Base-by-base conservation (phyloP, 148 eudicot species). In the Cornus kousa region DNA sequence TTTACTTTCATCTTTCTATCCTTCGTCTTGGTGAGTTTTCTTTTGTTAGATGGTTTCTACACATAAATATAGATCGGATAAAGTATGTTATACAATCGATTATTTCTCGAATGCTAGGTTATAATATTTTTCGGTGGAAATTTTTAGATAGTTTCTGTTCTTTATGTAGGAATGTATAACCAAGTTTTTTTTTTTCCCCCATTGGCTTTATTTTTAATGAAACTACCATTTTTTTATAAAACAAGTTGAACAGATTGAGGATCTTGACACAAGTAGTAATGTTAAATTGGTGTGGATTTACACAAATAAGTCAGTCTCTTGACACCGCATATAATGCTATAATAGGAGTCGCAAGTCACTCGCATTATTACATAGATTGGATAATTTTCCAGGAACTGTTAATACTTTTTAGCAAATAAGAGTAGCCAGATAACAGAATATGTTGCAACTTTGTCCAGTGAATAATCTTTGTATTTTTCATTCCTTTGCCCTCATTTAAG, bases 1-100 rank as follows among this genome's bases (percentile, higher is more conserved):
- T 94, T 96, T 85, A 80, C 91, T 80, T 87, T 81, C 75, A 72
- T 96, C 71, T 96, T 96, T 85, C 46, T 91, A 39, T 91, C 98
- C 75, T 96, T 96, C 80, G 77, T 92, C 68, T 79, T 92, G 97
- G 98, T 94, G 86, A 85, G 89, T 19, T 62, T 7, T n/a, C 22
- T 20, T 19, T 5, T 4, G 7, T n/a, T 62, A 17, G 66, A 5
- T 62, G 4, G 10, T 43, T 50, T 50, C 5, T 13, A 35, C 5
- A 35, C 5, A 35, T 35, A 35, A 0, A 35, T 14, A 17, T 14
- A 48, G 53, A 48, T 48, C 5, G 53, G 53, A 48, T 35, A 35
- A 53, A 53, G 19, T 53, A 53, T 16, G 14, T 66, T 13, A 20
- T 74, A 59, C 22, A 55, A 8, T 67, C 19, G 13, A 16, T 43